These are phyloP conservation scores for Limonium bicolor DNA, from an alignment of 148 eudicot genomes.

Conservation along the genomic window DNA sequence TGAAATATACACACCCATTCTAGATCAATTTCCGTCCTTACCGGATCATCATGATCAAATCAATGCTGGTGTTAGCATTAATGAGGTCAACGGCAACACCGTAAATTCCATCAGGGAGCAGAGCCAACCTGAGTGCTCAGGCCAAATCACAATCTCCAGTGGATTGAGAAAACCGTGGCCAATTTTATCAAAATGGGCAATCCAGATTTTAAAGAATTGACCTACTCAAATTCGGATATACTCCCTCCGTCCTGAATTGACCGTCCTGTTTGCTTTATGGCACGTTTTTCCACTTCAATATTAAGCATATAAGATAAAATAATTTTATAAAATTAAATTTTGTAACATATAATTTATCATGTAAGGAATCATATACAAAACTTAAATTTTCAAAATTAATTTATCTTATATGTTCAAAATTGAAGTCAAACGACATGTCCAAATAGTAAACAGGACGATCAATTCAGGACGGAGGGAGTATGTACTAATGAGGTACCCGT, in stretches of 20 bases:
- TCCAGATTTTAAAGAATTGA: no score
- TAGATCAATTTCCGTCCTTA: slow-evolving; percentile 3
- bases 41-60: slow-evolving; percentile 6
- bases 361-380: no score
- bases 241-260: no score
- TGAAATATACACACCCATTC: slow-evolving; percentile 10
- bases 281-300: no score
- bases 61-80: slow-evolving; percentile 3
- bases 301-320: no score
- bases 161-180: slow-evolving; percentile 2
- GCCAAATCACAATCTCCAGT: not conserved
- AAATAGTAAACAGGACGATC: not conserved
- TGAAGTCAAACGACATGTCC: no score
- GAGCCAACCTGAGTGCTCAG: slow-evolving; percentile 5
- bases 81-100: slow-evolving; percentile 3
- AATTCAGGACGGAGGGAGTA: not conserved
- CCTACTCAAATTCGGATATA: no score
- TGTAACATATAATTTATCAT: no score
- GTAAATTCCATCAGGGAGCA: slow-evolving; percentile 12
- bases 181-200: not conserved
- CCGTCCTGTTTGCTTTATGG: no score
- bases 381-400: no score
- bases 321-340: no score
- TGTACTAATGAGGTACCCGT: not conserved
- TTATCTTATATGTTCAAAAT: no score